phyloP scores from a whole-genome alignment of 192 early-diverging fungal species.

The Pilaira anomala region DNA sequence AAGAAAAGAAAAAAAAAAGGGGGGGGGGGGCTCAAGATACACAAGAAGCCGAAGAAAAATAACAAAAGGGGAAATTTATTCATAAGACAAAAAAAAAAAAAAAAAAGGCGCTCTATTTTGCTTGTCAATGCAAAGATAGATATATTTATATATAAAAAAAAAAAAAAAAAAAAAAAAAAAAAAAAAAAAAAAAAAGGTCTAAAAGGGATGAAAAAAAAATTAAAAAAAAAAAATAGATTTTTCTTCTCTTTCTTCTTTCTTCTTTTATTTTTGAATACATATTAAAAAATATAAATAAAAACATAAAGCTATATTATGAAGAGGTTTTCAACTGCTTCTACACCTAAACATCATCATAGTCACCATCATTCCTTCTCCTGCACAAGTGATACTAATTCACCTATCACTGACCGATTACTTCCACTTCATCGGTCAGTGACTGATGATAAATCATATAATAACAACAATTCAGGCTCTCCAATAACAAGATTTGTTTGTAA shows the following conservation, averaged over 20 bases:
- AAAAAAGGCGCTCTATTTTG: too few relatives aligned
- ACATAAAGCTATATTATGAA: neutral
- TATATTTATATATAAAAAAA: too few relatives aligned
- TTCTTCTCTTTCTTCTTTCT: neutral
- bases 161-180: too few relatives aligned
- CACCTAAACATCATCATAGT: neutral
- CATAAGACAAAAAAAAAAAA: too few relatives aligned
- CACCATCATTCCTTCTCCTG: neutral
- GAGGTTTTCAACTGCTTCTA: neutral
- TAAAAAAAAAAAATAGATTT: neutral
- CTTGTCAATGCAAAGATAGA: too few relatives aligned
- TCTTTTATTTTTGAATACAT: neutral
- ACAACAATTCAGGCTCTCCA: neutral
- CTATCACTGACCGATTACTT: neutral
- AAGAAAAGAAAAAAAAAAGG: too few relatives aligned
- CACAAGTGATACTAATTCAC: neutral
- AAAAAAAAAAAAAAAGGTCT: too few relatives aligned
- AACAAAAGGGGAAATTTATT: too few relatives aligned
- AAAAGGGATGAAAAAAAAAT: too few relatives aligned
- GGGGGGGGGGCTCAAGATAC: too few relatives aligned
- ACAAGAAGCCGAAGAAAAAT: too few relatives aligned
- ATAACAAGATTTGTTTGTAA: constrained; percentile 20
- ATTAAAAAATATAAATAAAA: neutral
- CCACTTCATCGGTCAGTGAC: constrained; percentile 15
- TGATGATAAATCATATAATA: constrained; percentile 1